Evolutionary conservation across 805 yeast genomes (phyloP).

Genomic region (Tetrapisispora phaffii): DNA sequence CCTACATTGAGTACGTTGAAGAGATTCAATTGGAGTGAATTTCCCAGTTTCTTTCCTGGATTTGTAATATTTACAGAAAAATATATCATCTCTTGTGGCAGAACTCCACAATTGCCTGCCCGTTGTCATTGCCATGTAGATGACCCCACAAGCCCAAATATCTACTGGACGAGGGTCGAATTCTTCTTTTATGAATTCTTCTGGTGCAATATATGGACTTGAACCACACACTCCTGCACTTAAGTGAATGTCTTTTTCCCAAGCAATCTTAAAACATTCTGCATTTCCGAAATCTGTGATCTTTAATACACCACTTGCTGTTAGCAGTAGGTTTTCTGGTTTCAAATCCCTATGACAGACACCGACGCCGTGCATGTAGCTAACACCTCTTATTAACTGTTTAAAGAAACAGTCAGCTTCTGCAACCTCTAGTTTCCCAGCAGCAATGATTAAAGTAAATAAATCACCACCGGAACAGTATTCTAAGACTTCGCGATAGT

Average conservation of each 20-base stretch:
- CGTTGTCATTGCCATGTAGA: constrained; percentile 88
- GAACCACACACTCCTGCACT: constrained; percentile 78
- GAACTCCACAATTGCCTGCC: constrained; percentile 89
- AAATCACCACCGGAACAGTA: constrained; percentile 76
- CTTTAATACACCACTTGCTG: constrained; percentile 62
- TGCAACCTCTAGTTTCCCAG: constrained; percentile 67
- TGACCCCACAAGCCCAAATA: constrained; percentile 90
- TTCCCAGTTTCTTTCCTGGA: constrained; percentile 79
- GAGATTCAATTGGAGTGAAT: constrained; percentile 79
- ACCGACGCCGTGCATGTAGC: constrained; percentile 82
- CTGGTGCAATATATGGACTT: constrained; percentile 87
- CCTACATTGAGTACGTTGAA: constrained; percentile 80
- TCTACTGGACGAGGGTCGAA: constrained; percentile 80
- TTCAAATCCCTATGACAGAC: constrained; percentile 89
- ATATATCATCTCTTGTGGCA: constrained; percentile 74
- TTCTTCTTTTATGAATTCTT: constrained; percentile 52
- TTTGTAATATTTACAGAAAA: constrained; percentile 60
- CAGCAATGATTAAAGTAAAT: constrained; percentile 60
- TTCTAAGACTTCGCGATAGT: constrained; percentile 79
- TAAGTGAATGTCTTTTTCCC: constrained; percentile 63
- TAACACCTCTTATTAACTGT: constrained; percentile 73
- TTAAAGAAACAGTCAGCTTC: constrained; percentile 90
- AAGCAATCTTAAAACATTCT: constrained; percentile 75
- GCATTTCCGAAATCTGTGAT: constrained; percentile 85
- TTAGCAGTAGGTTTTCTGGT: constrained; percentile 82